Base-by-base conservation (phyloP, 257 asterid genomes). In the Verbascum thapsus region DNA sequence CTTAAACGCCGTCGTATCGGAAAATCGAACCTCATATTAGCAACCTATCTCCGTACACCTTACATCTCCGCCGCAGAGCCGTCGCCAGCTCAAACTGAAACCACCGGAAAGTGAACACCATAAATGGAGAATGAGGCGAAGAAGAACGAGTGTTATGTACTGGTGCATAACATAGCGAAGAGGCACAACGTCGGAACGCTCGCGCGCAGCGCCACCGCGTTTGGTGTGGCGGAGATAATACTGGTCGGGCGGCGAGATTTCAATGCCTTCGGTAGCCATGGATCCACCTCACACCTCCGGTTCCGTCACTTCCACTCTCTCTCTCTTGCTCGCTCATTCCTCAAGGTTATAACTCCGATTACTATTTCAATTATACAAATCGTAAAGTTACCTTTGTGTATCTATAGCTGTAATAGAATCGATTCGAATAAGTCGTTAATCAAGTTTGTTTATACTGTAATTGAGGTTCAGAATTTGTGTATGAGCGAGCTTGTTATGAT, bases 141-240 rank as follows among this genome's bases (percentile, higher is more conserved):
- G 58, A 69, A 70, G 52, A 69, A 70, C 53, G 85, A 79, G 80
- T 80, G 99, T 83, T 94, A 74, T 40, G 96, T 90, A 41, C 37
- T 94, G 32, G 94, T 94, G 30, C 97, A 94, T 86, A 87, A 94
- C 79, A 90, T 94, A 66, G 95, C 97, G 23, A 94, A 94, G 84
- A 83, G 97, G 78, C 99, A 94, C 78, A 94, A 94, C 86, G 94
- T 94, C 23, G 99, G 99, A n/a, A 94, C 99, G 26, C 80, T 94
- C 61, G 96, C 96, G 32, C 90, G 97, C 72, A 94, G 99, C 84
- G 95, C 96, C 80, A 87, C 94, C 17, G 98, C 96, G 15, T 88
- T 94, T 58, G 99, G 97, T 3, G 97, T 94, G 6, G 50, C 92
- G 45, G 96, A 94, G 82, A 41, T 94, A 58, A 87, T 94, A 30